These are phyloP conservation scores for Fomitopsis betulina DNA, from an alignment of 1,284 basidiomycete species.

Conservation along the genomic window DNA sequence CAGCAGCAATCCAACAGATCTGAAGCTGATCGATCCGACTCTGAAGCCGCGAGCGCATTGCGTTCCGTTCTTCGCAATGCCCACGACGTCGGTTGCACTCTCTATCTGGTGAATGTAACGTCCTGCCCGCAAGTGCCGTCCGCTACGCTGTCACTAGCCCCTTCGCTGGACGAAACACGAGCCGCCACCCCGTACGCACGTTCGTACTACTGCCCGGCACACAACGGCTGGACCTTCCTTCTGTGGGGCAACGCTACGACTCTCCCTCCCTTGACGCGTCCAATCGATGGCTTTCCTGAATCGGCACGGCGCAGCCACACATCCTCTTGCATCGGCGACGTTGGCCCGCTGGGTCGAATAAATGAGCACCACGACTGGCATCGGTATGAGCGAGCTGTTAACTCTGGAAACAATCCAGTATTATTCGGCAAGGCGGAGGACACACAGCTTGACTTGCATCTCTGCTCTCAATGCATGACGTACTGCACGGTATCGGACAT, in stretches of 20 bases:
- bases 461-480: slow-evolving; percentile 77
- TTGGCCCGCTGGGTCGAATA: slow-evolving; percentile 38
- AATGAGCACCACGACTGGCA: slow-evolving; percentile 80
- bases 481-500: slow-evolving; percentile 65
- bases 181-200: slow-evolving; percentile 72
- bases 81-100: slow-evolving; percentile 64
- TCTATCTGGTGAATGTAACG: slow-evolving; percentile 58
- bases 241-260: slow-evolving; percentile 59
- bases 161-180: slow-evolving; percentile 54
- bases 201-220: slow-evolving; percentile 73
- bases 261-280: slow-evolving; percentile 50
- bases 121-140: slow-evolving; percentile 20
- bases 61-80: too few species aligned
- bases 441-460: slow-evolving; percentile 66
- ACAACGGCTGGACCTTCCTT: slow-evolving; percentile 76
- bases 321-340: slow-evolving; percentile 47
- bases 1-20: too few species aligned
- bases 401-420: slow-evolving; percentile 56
- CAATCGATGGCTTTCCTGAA: slow-evolving; percentile 48
- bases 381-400: slow-evolving; percentile 61
- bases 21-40: too few species aligned
- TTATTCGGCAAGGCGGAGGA: slow-evolving; percentile 58
- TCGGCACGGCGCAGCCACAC: slow-evolving; percentile 44
- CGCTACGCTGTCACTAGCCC: slow-evolving; percentile 21
- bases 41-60: too few species aligned